These are phyloP conservation scores for Arabidopsis hybrid DNA, from an alignment of 441 rosid species.

Conservation along the genomic window DNA sequence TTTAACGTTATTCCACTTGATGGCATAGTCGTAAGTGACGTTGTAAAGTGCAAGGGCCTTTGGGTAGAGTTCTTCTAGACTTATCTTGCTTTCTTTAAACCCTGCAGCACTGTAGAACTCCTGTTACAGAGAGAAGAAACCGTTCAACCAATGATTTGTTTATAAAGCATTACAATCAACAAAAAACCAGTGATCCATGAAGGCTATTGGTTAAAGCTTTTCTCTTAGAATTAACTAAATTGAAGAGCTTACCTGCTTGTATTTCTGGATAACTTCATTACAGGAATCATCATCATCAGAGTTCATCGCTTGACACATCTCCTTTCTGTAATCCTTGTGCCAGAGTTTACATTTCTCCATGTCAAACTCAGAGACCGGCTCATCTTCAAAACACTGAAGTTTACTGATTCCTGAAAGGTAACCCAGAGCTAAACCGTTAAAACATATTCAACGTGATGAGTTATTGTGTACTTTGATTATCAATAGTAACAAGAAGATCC, in stretches of 20 bases:
- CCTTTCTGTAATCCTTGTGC: constrained; percentile 5
- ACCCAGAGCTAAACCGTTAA: neutral
- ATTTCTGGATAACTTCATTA: constrained; percentile 44
- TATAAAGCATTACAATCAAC: neutral
- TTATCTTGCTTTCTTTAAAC: constrained; percentile 54
- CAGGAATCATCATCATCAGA: too few species aligned
- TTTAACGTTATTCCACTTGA: too few species aligned
- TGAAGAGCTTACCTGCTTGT: constrained; percentile 53
- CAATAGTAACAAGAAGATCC: constrained; percentile 1
- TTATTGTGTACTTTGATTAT: neutral
- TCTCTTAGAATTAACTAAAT: neutral
- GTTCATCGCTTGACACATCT: constrained; percentile 50
- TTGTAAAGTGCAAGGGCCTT: constrained; percentile 69
- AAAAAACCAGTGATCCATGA: neutral
- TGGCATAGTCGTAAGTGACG: constrained; percentile 54
- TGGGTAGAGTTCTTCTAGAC: constrained; percentile 45
- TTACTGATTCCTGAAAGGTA: constrained; percentile 57
- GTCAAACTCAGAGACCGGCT: neutral
- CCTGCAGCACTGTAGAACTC: constrained; percentile 59
- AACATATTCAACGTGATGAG: neutral
- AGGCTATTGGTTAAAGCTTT: neutral
- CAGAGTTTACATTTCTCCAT: too few species aligned
- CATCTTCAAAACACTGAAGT: constrained; percentile 55
- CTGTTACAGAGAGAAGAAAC: constrained; percentile 36
- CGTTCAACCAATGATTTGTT: too few species aligned